phyloP scores from a whole-genome alignment of 257 asterid genomes.

The Lithospermum erythrorhizon region DNA sequence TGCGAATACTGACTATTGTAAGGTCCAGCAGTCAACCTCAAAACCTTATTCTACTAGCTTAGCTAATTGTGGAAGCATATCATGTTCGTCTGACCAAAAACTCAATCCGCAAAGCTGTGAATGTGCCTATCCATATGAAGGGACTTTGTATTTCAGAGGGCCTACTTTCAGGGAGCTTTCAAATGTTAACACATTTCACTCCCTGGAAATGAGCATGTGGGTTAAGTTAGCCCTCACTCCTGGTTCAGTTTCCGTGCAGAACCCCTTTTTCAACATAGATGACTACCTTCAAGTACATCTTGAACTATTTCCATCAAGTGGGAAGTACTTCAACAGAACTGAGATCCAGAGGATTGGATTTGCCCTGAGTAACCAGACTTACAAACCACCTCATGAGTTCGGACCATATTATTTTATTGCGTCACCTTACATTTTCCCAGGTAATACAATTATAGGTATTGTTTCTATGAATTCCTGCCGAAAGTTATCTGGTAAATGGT shows the following conservation, averaged over 20 bases:
- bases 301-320: slow-evolving; percentile 55
- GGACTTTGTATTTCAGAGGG: slow-evolving; percentile 81
- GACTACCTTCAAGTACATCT: slow-evolving; percentile 88
- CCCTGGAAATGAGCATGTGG: slow-evolving; percentile 89
- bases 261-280: slow-evolving; percentile 70
- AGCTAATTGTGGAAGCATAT: slow-evolving; percentile 67
- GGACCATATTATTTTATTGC: slow-evolving; percentile 92
- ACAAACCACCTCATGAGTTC: slow-evolving; percentile 76
- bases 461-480: background rate
- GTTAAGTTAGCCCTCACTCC: slow-evolving; percentile 62
- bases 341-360: slow-evolving; percentile 75
- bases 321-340: slow-evolving; percentile 57
- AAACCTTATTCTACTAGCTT: slow-evolving; percentile 85
- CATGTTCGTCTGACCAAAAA: slow-evolving; percentile 51
- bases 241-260: slow-evolving; percentile 71
- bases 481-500: background rate
- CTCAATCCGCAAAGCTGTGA: slow-evolving; percentile 86
- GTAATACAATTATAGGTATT: slow-evolving; percentile 16
- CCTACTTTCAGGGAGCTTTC: slow-evolving; percentile 83
- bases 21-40: slow-evolving; percentile 49
- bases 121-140: slow-evolving; percentile 80
- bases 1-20: slow-evolving; percentile 70
- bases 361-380: slow-evolving; percentile 74
- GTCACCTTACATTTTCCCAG: slow-evolving; percentile 54
- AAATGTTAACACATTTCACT: slow-evolving; percentile 59